These are phyloP conservation scores for Geotrichum macrosporum DNA, from an alignment of 1,139 yeast species.

Conservation along the genomic window DNA sequence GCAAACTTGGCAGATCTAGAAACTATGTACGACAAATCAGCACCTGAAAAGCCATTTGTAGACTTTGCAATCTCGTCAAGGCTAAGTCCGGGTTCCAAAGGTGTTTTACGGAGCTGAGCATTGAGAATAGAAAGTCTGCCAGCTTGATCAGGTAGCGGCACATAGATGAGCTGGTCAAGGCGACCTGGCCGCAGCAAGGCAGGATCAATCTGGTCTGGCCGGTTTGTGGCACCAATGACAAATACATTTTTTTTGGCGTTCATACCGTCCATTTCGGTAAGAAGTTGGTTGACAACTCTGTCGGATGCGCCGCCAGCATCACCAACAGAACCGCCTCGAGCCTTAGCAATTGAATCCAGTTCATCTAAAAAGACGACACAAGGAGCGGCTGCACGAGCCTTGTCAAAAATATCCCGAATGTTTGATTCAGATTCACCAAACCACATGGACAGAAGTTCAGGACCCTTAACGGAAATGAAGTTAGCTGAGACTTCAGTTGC, in stretches of 20 bases:
- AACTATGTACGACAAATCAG: conserved; percentile 92
- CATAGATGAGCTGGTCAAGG: conserved; percentile 94
- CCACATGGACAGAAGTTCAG: conserved; percentile 96
- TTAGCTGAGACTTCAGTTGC: conserved; percentile 99
- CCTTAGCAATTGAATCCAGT: conserved; percentile 98
- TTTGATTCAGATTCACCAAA: conserved; percentile 97
- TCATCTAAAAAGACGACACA: conserved; percentile 99
- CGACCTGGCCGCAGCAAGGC: conserved; percentile 98
- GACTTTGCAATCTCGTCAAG: conserved; percentile 95
- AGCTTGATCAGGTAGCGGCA: conserved; percentile 92
- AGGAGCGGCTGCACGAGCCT: conserved; percentile 97
- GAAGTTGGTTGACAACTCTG: conserved; percentile 95
- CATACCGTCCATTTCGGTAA: conserved; percentile 99
- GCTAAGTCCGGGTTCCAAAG: conserved; percentile 93
- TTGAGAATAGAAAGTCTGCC: conserved; percentile 94
- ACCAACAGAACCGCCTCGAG: conserved; percentile 97
- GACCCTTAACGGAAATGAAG: conserved; percentile 95
- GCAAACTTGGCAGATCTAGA: too few relatives aligned
- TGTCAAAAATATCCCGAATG: conserved; percentile 97
- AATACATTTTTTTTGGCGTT: conserved; percentile 96
- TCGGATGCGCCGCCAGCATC: conserved; percentile 99
- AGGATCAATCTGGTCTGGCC: conserved; percentile 99
- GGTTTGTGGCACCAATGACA: conserved; percentile 97
- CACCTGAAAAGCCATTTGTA: conserved; percentile 99
- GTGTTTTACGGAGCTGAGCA: conserved; percentile 82